Percentiles rank a stretch among this genome's conserved stretches.
Conservation (phyloP, 1,139 yeast genomes). For the Nakaseomyces kungkrabaensis region DNA sequence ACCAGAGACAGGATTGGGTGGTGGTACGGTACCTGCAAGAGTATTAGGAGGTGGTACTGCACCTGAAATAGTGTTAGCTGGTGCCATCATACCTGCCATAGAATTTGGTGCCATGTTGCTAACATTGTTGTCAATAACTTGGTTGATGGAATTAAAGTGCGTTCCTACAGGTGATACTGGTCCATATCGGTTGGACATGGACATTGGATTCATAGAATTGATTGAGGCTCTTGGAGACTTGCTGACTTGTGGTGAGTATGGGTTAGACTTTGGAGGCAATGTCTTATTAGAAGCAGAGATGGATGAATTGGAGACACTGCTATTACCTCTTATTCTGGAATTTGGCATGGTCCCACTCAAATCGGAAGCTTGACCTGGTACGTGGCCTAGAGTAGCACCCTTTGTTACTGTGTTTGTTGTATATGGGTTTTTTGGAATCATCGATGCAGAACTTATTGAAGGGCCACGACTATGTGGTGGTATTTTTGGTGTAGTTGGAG, state of each 20-base stretch:
- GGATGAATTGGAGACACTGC: slow-evolving; percentile 19
- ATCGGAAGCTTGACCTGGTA: neutral
- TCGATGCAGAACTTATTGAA: neutral
- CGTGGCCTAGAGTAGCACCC: slow-evolving; percentile 2
- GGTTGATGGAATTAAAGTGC: neutral
- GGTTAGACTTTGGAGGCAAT: slow-evolving; percentile 8
- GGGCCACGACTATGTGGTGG: slow-evolving; percentile 6
- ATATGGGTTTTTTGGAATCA: slow-evolving; percentile 2
- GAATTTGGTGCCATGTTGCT: neutral
- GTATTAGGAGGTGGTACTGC: neutral
- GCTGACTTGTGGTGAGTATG: slow-evolving; percentile 7
- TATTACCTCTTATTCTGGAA: slow-evolving; percentile 16
- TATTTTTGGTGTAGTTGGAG: slow-evolving; percentile 5
- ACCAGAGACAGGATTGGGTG: neutral
- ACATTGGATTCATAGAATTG: neutral
- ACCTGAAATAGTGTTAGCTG: slow-evolving; percentile 1
- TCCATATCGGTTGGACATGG: neutral
- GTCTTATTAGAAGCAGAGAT: slow-evolving; percentile 6
- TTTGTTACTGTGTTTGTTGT: slow-evolving; percentile 1
- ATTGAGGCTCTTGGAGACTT: neutral
- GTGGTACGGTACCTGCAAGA: neutral
- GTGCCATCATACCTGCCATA: neutral
- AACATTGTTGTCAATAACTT: neutral
- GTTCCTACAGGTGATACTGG: neutral
- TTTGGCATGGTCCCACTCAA: slow-evolving; percentile 4